Evolutionary conservation across 441 rosid genomes (phyloP).

Genomic region (Caryocar brasiliense): DNA sequence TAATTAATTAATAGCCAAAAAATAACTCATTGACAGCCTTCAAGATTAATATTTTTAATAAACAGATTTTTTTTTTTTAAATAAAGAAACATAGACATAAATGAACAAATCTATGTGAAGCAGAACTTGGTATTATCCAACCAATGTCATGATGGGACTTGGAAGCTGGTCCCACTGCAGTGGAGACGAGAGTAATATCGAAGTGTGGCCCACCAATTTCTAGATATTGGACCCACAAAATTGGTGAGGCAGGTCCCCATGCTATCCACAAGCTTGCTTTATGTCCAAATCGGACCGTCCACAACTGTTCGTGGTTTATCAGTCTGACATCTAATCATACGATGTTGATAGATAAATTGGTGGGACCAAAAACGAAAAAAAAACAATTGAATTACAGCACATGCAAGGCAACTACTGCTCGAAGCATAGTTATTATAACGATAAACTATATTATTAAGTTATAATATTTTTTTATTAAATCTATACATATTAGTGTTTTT

Average conservation of each 20-base stretch:
- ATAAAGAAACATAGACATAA: not conserved
- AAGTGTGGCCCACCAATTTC: not conserved
- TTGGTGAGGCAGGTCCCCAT: conserved; percentile 4
- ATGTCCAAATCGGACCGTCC: conserved; percentile 21
- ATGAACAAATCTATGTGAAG: too few relatives aligned
- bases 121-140: too few relatives aligned
- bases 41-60: too few relatives aligned
- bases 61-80: too few relatives aligned
- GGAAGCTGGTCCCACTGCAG: not conserved
- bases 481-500: too few relatives aligned
- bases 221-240: conserved; percentile 8
- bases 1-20: too few relatives aligned
- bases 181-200: not conserved
- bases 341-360: conserved; percentile 5
- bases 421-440: too few relatives aligned
- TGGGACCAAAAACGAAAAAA: not conserved
- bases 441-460: too few relatives aligned
- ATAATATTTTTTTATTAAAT: too few relatives aligned
- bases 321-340: conserved; percentile 14
- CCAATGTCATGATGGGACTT: conserved; percentile 6
- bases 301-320: not conserved
- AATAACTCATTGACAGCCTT: too few relatives aligned
- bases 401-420: conserved; percentile 4
- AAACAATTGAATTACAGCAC: conserved; percentile 4
- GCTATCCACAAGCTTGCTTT: conserved; percentile 11